A percentile compares a stretch with the other conserved stretches of the same genome.
Conservation (phyloP, 2,329 filamentous ascomycete genomes). For the Xylogone sp. region DNA sequence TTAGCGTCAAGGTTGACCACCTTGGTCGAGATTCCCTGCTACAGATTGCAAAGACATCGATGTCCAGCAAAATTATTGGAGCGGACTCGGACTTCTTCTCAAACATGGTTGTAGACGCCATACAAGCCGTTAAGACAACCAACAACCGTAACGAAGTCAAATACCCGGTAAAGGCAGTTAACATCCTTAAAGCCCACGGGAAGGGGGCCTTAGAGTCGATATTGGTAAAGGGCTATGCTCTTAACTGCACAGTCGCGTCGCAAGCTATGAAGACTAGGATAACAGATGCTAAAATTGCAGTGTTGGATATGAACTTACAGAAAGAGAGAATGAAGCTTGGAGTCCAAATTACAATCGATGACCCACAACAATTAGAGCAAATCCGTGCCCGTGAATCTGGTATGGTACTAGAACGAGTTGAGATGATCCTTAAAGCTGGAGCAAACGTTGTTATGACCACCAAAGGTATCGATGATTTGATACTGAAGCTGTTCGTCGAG, state of each 20-base stretch:
- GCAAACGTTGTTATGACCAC: conserved; percentile 96
- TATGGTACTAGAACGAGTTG: conserved; percentile 89
- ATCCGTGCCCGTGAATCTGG: conserved; percentile 90
- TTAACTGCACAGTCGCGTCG: conserved; percentile 98
- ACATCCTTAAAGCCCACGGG: conserved; percentile 96
- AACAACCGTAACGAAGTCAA: conserved; percentile 90
- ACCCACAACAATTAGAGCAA: conserved; percentile 95
- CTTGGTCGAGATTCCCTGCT: conserved; percentile 86
- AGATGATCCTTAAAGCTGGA: conserved; percentile 96
- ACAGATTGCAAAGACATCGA: conserved; percentile 96
- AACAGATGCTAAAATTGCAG: conserved; percentile 91
- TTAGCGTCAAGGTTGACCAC: conserved; percentile 91
- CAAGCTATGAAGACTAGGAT: conserved; percentile 96
- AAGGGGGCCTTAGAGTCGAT: conserved; percentile 87
- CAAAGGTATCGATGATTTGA: conserved; percentile 96
- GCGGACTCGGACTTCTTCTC: conserved; percentile 95
- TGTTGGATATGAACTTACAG: conserved; percentile 96
- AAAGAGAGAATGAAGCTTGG: conserved; percentile 99
- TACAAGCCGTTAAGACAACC: conserved; percentile 88
- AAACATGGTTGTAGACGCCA: conserved; percentile 95
- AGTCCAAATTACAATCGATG: conserved; percentile 96
- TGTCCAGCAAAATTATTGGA: conserved; percentile 99
- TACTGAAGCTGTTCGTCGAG: conserved; percentile 91
- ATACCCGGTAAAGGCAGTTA: conserved; percentile 98
- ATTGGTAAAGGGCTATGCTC: conserved; percentile 90